Base-by-base conservation (phyloP, 208 protist species). In the Trypanosoma platydactyli region DNA sequence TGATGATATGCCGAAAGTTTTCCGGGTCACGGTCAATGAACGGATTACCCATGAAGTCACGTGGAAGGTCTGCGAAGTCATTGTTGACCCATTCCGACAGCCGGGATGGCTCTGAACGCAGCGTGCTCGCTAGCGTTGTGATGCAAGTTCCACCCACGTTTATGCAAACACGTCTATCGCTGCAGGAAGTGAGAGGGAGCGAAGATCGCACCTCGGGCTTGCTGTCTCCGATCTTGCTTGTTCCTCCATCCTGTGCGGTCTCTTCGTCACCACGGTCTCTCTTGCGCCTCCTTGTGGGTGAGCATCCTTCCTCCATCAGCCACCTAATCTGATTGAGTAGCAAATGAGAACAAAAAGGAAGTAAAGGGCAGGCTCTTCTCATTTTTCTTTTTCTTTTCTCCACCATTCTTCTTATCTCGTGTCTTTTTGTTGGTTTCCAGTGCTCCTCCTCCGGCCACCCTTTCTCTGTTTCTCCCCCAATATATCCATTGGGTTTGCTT, bases 21-120 rank as follows among this genome's bases (percentile, higher is more conserved):
- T 68, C 70, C 0, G 81, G 70, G 56, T 96, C 91, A 38, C 91
- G 84, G 68, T 96, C 91, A 51, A 96, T 74, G 52, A 94, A 96
- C 1, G 86, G 88, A 67, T 81, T 77, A 5, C 86, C 88, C 13
- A 81, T 74, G 24, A 52, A 22, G 60, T 96, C 91, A 22, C 81
- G 84, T n/a, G 91, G 88, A 20, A 92, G 76, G 11, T 66, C 79
- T 11, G 60, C 48, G 61, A 95, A 95, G 66, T 89, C 69, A 51
- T 75, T 75, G 20, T 71, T 62, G 0, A 87, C 59, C 85, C 84
- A 90, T 75, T 87, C 66, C n/a, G 74, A 70, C 24, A 95, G 58
- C 15, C 56, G 51, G 12, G 89, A 95, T 0, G 84, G 77, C 44
- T 77, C 78, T 16, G 79, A 68, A 50, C 78, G 76, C 20, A 95